phyloP scores from a whole-genome alignment of 306 rosid genomes.

The Ormosia emarginata region DNA sequence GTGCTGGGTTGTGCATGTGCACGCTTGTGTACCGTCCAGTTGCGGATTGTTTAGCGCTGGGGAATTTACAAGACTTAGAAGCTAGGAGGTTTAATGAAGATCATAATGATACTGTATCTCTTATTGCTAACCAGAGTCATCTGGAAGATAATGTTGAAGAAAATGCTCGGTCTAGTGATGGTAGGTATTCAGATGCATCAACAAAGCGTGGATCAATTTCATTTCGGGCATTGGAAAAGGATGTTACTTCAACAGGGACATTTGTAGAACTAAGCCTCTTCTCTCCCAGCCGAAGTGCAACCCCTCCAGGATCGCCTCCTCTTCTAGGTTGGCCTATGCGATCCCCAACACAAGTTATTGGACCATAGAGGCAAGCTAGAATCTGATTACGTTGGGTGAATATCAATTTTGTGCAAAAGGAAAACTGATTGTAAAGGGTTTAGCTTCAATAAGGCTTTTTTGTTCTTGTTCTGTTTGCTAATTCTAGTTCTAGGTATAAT shows the following conservation, averaged over 20 bases:
- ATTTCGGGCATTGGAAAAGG: slow-evolving; percentile 62
- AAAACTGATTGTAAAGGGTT: slow-evolving; percentile 87
- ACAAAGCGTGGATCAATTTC: slow-evolving; percentile 87
- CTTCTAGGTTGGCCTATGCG: slow-evolving; percentile 88
- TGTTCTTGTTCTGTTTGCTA: slow-evolving; percentile 50
- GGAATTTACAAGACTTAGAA: slow-evolving; percentile 75
- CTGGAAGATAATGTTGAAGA: slow-evolving; percentile 49
- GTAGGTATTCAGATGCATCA: slow-evolving; percentile 70
- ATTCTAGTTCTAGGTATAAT: slow-evolving; percentile 59
- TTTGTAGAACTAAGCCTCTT: slow-evolving; percentile 92
- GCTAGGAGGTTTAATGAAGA: slow-evolving; percentile 60
- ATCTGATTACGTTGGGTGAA: slow-evolving; percentile 41
- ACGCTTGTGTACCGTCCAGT: slow-evolving; percentile 90
- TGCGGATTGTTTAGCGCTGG: slow-evolving; percentile 90
- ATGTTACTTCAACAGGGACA: slow-evolving; percentile 61
- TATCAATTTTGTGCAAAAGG: slow-evolving; percentile 82
- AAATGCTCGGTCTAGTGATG: slow-evolving; percentile 52
- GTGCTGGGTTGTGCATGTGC: slow-evolving; percentile 87
- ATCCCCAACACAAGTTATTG: slow-evolving; percentile 39
- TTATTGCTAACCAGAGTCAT: slow-evolving; percentile 73
- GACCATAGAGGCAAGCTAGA: slow-evolving; percentile 43
- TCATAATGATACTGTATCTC: slow-evolving; percentile 70
- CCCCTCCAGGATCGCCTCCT: slow-evolving; percentile 85
- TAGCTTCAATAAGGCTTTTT: slow-evolving; percentile 63
- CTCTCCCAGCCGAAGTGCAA: slow-evolving; percentile 68